Base-by-base conservation (phyloP, 306 rosid genomes). In the Vicia sativa region DNA sequence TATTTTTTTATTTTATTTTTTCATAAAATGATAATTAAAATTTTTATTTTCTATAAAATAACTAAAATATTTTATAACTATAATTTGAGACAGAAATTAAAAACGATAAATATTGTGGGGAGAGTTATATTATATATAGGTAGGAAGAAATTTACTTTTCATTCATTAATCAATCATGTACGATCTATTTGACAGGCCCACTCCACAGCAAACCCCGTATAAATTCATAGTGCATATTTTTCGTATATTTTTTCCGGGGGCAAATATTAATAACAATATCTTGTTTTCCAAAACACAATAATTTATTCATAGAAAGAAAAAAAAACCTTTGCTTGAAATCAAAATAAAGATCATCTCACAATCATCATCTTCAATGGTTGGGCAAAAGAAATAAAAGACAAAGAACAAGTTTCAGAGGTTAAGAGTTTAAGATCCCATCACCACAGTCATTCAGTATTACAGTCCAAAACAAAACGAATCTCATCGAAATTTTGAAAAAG, bases 401-500 rank as follows among this genome's bases (percentile, higher is more conserved):
- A 61, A 23, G 25, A 16, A 19, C 11, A 15, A 37, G 9, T 59
- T 67, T 45, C 11, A 57, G 9, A 2, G 9, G 14, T 45, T 45
- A 16, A 18, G 43, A 15, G 18, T 61, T 54, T 35, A 19, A 75
- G 83, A 84, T 78, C 82, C 74, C 60, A 82, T 74, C 77, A 34
- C 38, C 38, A 7, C 38, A 57, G 29, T 35, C n/a, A 2, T n/a
- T n/a, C n/a, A n/a, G n/a, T 54, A 25, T 50, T 19, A n/a, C 18
- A 67, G 38, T 34, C 38, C 41, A 56, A 73, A 38, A 52, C 31
- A 11, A 9, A 23, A 53, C 59, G 56, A 75, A 34, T 62, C 44
- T 78, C 79, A 23, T 73, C 76, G 23, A 66, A 28, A 61, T 46
- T 46, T 10, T 19, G 44, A 62, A 26, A 59, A 45, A 6, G 52